Evolutionary conservation across 768 basidiomycete species (phyloP).

Genomic region (Leccinum variicolor): DNA sequence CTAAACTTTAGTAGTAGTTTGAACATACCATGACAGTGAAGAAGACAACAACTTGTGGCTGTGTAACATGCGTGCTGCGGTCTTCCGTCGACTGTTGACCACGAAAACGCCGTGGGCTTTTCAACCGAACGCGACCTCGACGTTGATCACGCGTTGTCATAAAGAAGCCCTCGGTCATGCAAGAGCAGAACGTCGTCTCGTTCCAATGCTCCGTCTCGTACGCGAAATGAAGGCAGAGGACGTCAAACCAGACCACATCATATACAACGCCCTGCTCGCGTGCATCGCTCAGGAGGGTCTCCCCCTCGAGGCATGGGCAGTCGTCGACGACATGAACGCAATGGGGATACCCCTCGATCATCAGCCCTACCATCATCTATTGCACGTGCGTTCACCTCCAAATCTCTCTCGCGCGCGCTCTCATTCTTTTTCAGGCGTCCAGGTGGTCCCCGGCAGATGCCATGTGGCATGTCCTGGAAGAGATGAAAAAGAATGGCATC

Average conservation of each 20-base stretch:
- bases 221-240: conserved; percentile 55
- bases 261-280: conserved; percentile 57
- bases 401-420: not conserved
- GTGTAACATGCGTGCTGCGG: conserved; percentile 4
- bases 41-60: conserved; percentile 18
- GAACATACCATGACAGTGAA: not conserved
- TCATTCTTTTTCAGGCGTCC: conserved; percentile 39
- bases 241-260: conserved; percentile 49
- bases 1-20: no score
- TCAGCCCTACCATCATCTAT: conserved; percentile 54
- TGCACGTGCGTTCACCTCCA: conserved; percentile 45
- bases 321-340: conserved; percentile 65
- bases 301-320: conserved; percentile 56
- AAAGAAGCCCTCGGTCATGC: conserved; percentile 29
- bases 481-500: conserved; percentile 51
- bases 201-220: conserved; percentile 43
- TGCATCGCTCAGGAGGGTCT: conserved; percentile 43
- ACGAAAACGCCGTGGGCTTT: conserved; percentile 27
- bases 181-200: conserved; percentile 36
- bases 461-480: conserved; percentile 49
- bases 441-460: conserved; percentile 35
- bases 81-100: not conserved
- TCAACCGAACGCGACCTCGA: conserved; percentile 21
- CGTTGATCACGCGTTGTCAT: conserved; percentile 29
- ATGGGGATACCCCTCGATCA: conserved; percentile 46